These are phyloP conservation scores for Artemisia argyi DNA, from an alignment of 129 eudicot species.

Conservation along the genomic window DNA sequence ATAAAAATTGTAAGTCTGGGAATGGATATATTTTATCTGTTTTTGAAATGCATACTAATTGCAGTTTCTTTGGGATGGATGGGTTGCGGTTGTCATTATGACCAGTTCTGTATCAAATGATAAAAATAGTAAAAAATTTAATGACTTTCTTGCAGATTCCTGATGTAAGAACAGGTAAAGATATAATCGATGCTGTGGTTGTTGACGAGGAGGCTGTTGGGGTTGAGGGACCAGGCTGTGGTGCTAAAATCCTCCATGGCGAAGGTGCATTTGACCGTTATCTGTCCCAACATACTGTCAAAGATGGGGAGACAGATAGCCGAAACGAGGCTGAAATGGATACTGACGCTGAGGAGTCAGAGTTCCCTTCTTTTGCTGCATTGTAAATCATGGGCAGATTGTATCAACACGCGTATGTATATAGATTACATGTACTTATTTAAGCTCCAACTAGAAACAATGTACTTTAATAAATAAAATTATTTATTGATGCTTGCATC, in stretches of 20 bases:
- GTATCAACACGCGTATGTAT: constrained; percentile 36
- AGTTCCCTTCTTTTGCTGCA: constrained; percentile 87
- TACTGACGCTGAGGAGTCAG: constrained; percentile 65
- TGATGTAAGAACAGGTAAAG: constrained; percentile 82
- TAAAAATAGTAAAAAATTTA: not conserved
- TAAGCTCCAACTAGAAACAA: constrained; percentile 27
- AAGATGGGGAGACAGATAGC: constrained; percentile 52
- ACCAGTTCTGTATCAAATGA: not conserved
- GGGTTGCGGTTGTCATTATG: too few relatives aligned
- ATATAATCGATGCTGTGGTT: constrained; percentile 79
- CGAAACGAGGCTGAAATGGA: constrained; percentile 48
- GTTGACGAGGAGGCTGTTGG: constrained; percentile 92
- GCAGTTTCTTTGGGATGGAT: too few relatives aligned
- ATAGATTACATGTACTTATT: constrained; percentile 35
- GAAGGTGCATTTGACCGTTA: constrained; percentile 73
- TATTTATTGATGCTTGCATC: constrained; percentile 22
- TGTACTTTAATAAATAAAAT: constrained; percentile 26
- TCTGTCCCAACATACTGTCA: constrained; percentile 37
- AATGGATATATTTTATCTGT: not conserved
- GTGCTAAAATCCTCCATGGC: constrained; percentile 90
- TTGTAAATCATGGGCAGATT: constrained; percentile 42
- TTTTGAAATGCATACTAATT: constrained; percentile 4
- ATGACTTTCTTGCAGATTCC: constrained; percentile 72
- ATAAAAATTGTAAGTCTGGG: not conserved
- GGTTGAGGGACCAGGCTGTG: constrained; percentile 54